A percentile compares a stretch with the other conserved stretches of the same genome.
These are phyloP conservation scores for Clarireedia monteithiana DNA, from an alignment of 2,329 filamentous ascomycete species.

Conservation along the genomic window DNA sequence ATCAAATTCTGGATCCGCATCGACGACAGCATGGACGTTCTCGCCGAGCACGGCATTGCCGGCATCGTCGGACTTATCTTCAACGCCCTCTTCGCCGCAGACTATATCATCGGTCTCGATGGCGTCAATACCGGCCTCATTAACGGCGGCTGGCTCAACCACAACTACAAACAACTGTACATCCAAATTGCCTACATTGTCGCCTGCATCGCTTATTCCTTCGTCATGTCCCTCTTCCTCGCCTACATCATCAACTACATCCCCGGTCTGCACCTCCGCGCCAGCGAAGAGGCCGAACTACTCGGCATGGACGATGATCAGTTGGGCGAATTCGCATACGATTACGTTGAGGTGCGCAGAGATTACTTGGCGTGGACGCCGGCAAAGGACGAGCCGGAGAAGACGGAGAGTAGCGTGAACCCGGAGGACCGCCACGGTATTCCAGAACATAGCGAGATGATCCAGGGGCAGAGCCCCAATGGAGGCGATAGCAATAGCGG, in stretches of 20 bases:
- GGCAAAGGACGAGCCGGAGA: slow-evolving; percentile 53
- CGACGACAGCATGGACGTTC: slow-evolving; percentile 65
- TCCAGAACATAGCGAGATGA: slow-evolving; percentile 59
- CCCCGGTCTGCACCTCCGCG: slow-evolving; percentile 71
- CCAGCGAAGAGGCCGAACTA: slow-evolving; percentile 73
- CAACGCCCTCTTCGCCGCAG: slow-evolving; percentile 64
- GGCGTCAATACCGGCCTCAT: slow-evolving; percentile 62
- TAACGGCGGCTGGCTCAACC: slow-evolving; percentile 65
- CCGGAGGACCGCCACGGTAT: slow-evolving; percentile 66
- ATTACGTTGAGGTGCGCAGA: slow-evolving; percentile 81
- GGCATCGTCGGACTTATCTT: slow-evolving; percentile 64
- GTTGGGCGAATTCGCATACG: slow-evolving; percentile 83
- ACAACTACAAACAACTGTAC: slow-evolving; percentile 67
- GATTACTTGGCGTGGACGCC: slow-evolving; percentile 87
- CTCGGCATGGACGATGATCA: slow-evolving; percentile 87
- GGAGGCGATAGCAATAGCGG: not conserved
- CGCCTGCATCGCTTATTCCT: slow-evolving; percentile 59
- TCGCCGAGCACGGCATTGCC: slow-evolving; percentile 63
- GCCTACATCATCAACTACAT: slow-evolving; percentile 68
- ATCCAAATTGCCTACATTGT: slow-evolving; percentile 73
- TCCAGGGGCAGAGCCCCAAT: slow-evolving; percentile 37
- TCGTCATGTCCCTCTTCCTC: slow-evolving; percentile 65
- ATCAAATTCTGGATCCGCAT: slow-evolving; percentile 47
- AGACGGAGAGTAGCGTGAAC: slow-evolving; percentile 45
- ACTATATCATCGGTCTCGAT: slow-evolving; percentile 66